Conservation (phyloP, 2,329 filamentous ascomycete genomes). For the Aspergillus fructus region DNA sequence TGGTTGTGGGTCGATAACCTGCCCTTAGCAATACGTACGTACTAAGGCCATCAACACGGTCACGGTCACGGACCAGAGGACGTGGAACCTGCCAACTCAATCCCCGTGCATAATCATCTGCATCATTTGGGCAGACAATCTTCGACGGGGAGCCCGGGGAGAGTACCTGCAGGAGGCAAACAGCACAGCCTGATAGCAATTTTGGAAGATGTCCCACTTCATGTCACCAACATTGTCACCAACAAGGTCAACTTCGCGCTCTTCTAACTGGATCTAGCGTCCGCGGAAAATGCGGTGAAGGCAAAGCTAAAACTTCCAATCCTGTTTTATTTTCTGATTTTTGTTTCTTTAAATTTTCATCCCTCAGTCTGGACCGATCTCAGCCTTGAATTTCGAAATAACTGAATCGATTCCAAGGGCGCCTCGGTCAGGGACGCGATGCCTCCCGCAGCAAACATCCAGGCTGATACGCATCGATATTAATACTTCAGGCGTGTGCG, state of each 20-base stretch:
- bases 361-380: background rate
- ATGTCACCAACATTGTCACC: constrained; percentile 8
- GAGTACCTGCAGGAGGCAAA: constrained; percentile 22
- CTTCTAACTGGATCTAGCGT: constrained; percentile 12
- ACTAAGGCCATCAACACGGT: constrained; percentile 1
- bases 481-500: constrained; percentile 7
- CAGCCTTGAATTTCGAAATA: background rate
- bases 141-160: background rate
- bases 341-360: background rate
- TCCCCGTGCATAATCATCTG: constrained; percentile 16
- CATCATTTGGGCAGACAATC: constrained; percentile 16
- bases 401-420: background rate
- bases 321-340: background rate
- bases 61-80: constrained; percentile 3
- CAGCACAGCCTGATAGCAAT: constrained; percentile 9
- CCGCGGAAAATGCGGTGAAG: constrained; percentile 24
- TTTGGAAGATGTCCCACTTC: constrained; percentile 7
- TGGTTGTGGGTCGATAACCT: constrained; percentile 11
- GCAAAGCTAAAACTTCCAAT: constrained; percentile 7
- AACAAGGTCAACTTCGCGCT: constrained; percentile 6
- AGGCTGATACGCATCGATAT: constrained; percentile 1
- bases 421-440: background rate
- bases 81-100: constrained; percentile 17
- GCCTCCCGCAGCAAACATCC: constrained; percentile 11
- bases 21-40: background rate